phyloP scores from a whole-genome alignment of 1,284 basidiomycete species.

The Sporisorium iseilematis-ciliati region DNA sequence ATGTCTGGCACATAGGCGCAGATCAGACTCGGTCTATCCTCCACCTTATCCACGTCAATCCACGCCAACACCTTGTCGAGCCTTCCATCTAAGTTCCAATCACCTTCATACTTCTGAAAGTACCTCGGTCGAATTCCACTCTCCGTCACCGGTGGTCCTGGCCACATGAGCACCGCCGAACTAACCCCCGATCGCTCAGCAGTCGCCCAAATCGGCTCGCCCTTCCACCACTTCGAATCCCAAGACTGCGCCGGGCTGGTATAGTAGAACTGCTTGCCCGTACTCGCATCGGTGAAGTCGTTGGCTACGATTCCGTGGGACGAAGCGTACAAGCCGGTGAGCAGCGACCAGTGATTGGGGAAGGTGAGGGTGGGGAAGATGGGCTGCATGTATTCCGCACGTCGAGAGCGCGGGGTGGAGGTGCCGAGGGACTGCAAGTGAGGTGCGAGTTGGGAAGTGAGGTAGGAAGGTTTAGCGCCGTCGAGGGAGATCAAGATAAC shows the following conservation, averaged over 20 bases:
- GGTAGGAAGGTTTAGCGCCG: constrained; percentile 85
- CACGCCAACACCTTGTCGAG: constrained; percentile 34
- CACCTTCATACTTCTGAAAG: constrained; percentile 53
- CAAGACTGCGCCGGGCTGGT: constrained; percentile 46
- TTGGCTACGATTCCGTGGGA: constrained; percentile 88
- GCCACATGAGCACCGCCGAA: constrained; percentile 57
- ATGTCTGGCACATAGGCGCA: constrained; percentile 75
- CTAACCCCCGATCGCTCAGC: constrained; percentile 34
- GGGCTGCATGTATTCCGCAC: constrained; percentile 75
- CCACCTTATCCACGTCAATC: constrained; percentile 37
- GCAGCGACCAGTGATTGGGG: constrained; percentile 72
- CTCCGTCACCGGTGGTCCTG: constrained; percentile 52
- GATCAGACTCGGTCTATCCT: constrained; percentile 46
- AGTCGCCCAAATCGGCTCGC: constrained; percentile 53
- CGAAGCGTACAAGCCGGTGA: constrained; percentile 71
- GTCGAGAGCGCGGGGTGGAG: not conserved
- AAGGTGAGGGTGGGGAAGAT: constrained; percentile 91
- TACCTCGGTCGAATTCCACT: constrained; percentile 19
- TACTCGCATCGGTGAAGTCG: constrained; percentile 76
- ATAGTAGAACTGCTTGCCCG: constrained; percentile 49
- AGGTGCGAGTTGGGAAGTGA: constrained; percentile 83
- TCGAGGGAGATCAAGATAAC: constrained; percentile 88
- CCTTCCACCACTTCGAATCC: constrained; percentile 52
- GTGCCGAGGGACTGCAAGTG: constrained; percentile 72
- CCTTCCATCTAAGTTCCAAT: constrained; percentile 38